phyloP scores from a whole-genome alignment of 176 grass and related monocot genomes.

The Phragmites australis region DNA sequence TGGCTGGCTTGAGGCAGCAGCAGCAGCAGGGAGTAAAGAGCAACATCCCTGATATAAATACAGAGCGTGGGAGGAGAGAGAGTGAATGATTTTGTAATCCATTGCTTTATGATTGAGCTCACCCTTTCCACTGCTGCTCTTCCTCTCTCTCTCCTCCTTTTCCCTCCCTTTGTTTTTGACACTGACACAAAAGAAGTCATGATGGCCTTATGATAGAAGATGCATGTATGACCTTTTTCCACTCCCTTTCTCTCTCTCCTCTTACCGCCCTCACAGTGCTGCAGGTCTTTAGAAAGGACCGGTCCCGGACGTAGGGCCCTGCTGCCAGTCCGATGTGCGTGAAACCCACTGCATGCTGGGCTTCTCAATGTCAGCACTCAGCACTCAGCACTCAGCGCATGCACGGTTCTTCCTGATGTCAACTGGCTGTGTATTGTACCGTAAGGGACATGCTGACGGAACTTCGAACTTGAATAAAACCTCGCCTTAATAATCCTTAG shows the following conservation, averaged over 20 bases:
- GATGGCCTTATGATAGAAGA: conserved; percentile 69
- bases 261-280: background rate
- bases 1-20: conserved; percentile 16
- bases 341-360: background rate
- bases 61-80: conserved; percentile 34
- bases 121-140: conserved; percentile 17
- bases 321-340: background rate
- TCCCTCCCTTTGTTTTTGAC: conserved; percentile 35
- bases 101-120: conserved; percentile 95
- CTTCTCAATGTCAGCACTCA: background rate
- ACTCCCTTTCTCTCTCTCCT: background rate
- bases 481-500: background rate
- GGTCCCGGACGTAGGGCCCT: background rate
- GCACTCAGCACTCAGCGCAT: conserved; percentile 29
- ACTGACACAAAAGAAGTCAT: conserved; percentile 76
- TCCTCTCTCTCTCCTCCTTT: background rate
- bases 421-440: background rate
- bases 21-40: conserved; percentile 69
- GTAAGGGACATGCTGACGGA: background rate
- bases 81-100: conserved; percentile 88
- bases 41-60: conserved; percentile 80
- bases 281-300: conserved; percentile 37
- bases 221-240: conserved; percentile 36
- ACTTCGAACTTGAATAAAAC: background rate
- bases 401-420: background rate